Conservation (phyloP, 2,329 filamentous ascomycete species). For the Xylariales sp. region DNA sequence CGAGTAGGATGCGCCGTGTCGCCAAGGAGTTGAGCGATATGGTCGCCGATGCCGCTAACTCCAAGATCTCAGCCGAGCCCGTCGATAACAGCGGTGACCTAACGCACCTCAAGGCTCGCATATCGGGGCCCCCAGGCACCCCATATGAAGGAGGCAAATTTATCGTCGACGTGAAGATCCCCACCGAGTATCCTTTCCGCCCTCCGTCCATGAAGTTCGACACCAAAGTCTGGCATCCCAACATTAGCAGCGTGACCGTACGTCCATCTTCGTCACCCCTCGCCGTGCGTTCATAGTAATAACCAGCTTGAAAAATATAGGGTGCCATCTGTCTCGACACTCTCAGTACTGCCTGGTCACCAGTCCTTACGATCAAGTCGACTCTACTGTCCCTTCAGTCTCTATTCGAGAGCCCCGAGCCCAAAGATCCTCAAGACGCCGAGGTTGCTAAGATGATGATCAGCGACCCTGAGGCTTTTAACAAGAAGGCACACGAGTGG, state of each 20-base stretch:
- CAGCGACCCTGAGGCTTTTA: slow-evolving; percentile 80
- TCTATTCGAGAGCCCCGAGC: slow-evolving; percentile 91
- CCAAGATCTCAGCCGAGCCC: slow-evolving; percentile 78
- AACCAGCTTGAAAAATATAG: slow-evolving; percentile 57
- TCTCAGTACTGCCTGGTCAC: slow-evolving; percentile 89
- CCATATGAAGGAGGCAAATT: slow-evolving; percentile 91
- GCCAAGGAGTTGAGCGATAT: slow-evolving; percentile 83
- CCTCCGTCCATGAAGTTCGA: slow-evolving; percentile 91
- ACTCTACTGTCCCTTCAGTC: slow-evolving; percentile 93
- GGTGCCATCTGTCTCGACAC: slow-evolving; percentile 98
- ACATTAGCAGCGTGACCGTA: slow-evolving; percentile 93
- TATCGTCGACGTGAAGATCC: slow-evolving; percentile 86
- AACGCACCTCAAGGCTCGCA: slow-evolving; percentile 83
- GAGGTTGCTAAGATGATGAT: slow-evolving; percentile 94
- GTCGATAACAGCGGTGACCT: slow-evolving; percentile 73
- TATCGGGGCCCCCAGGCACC: slow-evolving; percentile 89
- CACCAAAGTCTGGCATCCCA: slow-evolving; percentile 97
- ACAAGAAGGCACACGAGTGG: slow-evolving; percentile 88
- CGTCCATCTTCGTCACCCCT: slow-evolving; percentile 18
- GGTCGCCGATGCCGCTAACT: slow-evolving; percentile 73
- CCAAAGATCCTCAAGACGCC: slow-evolving; percentile 95
- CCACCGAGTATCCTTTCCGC: slow-evolving; percentile 90
- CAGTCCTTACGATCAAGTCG: slow-evolving; percentile 95
- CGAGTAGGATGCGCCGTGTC: slow-evolving; percentile 69
- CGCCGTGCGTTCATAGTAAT: neutral